Percentiles rank a stretch among this genome's conserved stretches.
Evolutionary conservation across 495 filamentous ascomycete genomes (phyloP).

Genomic region (Coniosporium apollinis): DNA sequence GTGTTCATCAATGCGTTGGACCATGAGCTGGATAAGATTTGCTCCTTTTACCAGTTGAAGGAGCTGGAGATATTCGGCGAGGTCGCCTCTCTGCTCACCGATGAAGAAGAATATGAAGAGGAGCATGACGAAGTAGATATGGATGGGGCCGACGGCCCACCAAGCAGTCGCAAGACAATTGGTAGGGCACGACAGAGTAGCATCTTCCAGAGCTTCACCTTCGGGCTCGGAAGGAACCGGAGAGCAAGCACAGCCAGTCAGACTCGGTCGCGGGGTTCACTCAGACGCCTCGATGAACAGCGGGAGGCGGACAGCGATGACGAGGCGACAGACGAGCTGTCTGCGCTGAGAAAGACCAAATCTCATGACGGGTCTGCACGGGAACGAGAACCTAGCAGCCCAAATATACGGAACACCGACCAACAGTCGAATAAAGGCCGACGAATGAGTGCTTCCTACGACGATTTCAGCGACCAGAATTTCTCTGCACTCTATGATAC

Average conservation of each 20-base stretch:
- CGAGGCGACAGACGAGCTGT: conserved; percentile 48
- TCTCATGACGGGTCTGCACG: conserved; percentile 14
- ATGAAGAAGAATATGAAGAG: conserved; percentile 54
- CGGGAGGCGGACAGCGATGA: conserved; percentile 42
- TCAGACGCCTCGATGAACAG: conserved; percentile 29
- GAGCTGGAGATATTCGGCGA: conserved; percentile 72
- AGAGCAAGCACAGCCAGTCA: conserved; percentile 27
- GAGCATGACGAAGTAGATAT: conserved; percentile 41
- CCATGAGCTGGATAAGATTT: conserved; percentile 82
- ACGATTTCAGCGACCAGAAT: conserved; percentile 61
- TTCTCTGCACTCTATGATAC: conserved; percentile 56
- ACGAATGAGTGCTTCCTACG: conserved; percentile 38
- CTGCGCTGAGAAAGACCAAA: conserved; percentile 30
- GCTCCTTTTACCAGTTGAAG: conserved; percentile 74
- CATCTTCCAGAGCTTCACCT: conserved; percentile 28
- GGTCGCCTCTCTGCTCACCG: conserved; percentile 55
- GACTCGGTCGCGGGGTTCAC: conserved; percentile 26
- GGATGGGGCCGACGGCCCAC: conserved; percentile 34
- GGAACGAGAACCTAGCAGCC: conserved; percentile 15
- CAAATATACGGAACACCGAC: conserved; percentile 35
- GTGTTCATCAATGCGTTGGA: conserved; percentile 70
- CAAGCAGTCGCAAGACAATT: conserved; percentile 26
- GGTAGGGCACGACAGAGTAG: conserved; percentile 30
- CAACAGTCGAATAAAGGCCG: conserved; percentile 28
- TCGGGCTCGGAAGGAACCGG: conserved; percentile 21